A percentile compares a stretch with the other conserved stretches of the same genome.
Conservation (phyloP, 768 basidiomycete genomes). For the Trametes cingulata region DNA sequence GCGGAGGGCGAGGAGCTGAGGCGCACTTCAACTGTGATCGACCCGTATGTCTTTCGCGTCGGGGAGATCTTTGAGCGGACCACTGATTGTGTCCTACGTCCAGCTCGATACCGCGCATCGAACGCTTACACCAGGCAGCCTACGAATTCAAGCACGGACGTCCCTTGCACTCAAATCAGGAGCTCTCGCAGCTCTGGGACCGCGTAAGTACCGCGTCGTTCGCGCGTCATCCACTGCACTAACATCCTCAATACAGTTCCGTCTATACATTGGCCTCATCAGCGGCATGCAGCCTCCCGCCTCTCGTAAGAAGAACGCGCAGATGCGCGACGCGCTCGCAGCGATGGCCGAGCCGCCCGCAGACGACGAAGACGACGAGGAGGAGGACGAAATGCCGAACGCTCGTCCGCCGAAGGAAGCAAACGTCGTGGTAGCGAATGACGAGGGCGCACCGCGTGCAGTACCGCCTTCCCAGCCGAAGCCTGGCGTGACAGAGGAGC, state of each 20-base stretch:
- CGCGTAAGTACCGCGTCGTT: conserved; percentile 43
- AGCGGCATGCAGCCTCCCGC: conserved; percentile 22
- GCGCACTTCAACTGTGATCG: conserved; percentile 41
- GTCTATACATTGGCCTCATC: conserved; percentile 57
- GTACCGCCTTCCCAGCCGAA: not conserved
- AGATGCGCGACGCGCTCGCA: conserved; percentile 13
- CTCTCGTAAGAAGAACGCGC: conserved; percentile 20
- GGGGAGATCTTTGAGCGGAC: not conserved
- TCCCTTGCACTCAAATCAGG: conserved; percentile 38
- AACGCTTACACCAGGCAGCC: conserved; percentile 61
- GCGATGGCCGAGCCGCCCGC: conserved; percentile 34
- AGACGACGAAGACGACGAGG: conserved; percentile 34
- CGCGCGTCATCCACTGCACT: not conserved
- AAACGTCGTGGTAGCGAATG: conserved; percentile 14
- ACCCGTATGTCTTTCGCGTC: conserved; percentile 46
- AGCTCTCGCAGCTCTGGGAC: conserved; percentile 57
- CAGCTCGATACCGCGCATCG: conserved; percentile 48
- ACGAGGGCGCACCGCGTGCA: conserved; percentile 2
- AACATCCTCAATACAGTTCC: conserved; percentile 46
- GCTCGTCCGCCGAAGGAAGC: conserved; percentile 12
- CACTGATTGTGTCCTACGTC: not conserved
- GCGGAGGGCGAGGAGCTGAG: conserved; percentile 56
- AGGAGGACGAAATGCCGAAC: conserved; percentile 23
- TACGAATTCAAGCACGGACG: conserved; percentile 52
- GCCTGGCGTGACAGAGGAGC: conserved; percentile 12